Evolutionary conservation across 2,329 filamentous ascomycete genomes (phyloP).

Genomic region (Atkinsonella texensis): DNA sequence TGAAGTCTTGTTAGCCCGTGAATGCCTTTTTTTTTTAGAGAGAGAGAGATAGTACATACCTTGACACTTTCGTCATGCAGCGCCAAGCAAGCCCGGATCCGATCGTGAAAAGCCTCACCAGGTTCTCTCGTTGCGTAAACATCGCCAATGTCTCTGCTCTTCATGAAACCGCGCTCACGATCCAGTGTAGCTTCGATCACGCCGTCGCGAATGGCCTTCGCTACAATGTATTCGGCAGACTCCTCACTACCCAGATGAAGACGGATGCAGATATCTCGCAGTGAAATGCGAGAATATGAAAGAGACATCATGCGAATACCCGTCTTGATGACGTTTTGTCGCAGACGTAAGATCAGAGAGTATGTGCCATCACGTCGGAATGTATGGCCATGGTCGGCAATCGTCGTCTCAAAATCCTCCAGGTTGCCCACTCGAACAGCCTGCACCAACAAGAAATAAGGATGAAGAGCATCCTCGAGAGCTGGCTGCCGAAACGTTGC

Average conservation of each 20-base stretch:
- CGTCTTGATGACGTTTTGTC: constrained; percentile 99
- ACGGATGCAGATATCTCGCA: constrained; percentile 94
- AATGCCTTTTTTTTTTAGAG: neutral
- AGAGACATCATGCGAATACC: constrained; percentile 98
- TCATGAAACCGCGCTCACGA: constrained; percentile 93
- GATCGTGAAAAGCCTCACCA: constrained; percentile 93
- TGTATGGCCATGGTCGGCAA: constrained; percentile 66
- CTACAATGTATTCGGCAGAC: constrained; percentile 97
- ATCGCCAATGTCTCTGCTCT: constrained; percentile 92
- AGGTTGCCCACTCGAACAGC: constrained; percentile 94
- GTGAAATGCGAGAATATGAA: constrained; percentile 92
- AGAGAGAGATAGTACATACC: constrained; percentile 38
- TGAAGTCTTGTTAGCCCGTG: neutral
- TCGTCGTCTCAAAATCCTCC: constrained; percentile 80
- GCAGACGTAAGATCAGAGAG: constrained; percentile 82
- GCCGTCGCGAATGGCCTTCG: constrained; percentile 94
- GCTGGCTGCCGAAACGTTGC: constrained; percentile 83
- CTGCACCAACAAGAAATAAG: constrained; percentile 88
- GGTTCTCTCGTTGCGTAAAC: constrained; percentile 94
- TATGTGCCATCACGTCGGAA: constrained; percentile 95
- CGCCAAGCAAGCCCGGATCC: constrained; percentile 80
- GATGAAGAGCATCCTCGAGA: constrained; percentile 77
- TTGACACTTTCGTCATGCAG: constrained; percentile 98
- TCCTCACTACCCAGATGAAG: constrained; percentile 90
- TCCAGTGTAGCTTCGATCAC: constrained; percentile 94